Percentiles rank a stretch among this genome's conserved stretches.
These are phyloP conservation scores for Bruguiera hainesii DNA, from an alignment of 441 rosid species.

Conservation along the genomic window DNA sequence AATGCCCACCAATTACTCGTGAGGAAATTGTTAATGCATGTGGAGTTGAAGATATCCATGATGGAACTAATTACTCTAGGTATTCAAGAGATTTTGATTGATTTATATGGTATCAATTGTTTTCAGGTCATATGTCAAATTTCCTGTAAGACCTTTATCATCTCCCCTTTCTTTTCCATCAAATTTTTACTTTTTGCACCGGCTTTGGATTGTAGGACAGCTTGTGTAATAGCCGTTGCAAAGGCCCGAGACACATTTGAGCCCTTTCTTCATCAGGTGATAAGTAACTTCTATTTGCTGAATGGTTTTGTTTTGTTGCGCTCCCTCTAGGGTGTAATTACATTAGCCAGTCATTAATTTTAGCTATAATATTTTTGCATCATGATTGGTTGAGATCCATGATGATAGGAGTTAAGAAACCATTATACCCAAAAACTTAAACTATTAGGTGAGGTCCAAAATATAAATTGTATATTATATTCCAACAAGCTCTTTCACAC, in stretches of 20 bases:
- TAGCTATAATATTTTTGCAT: too few relatives aligned
- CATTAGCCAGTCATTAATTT: too few relatives aligned
- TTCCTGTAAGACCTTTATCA: background rate
- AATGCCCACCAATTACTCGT: constrained; percentile 89
- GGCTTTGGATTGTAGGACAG: constrained; percentile 59
- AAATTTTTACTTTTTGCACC: constrained; percentile 5
- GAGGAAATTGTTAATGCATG: constrained; percentile 98
- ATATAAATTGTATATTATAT: too few relatives aligned
- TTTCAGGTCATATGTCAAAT: background rate
- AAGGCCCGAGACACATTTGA: constrained; percentile 96
- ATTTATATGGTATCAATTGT: background rate
- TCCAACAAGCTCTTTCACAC: too few relatives aligned
- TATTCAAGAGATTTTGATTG: constrained; percentile 23
- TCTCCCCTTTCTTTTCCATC: background rate
- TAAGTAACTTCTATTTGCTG: constrained; percentile 3
- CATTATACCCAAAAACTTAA: too few relatives aligned
- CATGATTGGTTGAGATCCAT: too few relatives aligned
- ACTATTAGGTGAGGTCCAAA: too few relatives aligned
- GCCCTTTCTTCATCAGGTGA: constrained; percentile 94
- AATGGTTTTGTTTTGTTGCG: background rate
- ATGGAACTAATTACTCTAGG: constrained; percentile 98
- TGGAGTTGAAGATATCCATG: constrained; percentile 98
- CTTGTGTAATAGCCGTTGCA: constrained; percentile 97
- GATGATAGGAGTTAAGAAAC: too few relatives aligned
- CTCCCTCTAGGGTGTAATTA: background rate